Percentiles rank a stretch among this genome's conserved stretches.
These are phyloP conservation scores for Flagelloscypha sp. DNA, from an alignment of 768 basidiomycete species.

Conservation along the genomic window DNA sequence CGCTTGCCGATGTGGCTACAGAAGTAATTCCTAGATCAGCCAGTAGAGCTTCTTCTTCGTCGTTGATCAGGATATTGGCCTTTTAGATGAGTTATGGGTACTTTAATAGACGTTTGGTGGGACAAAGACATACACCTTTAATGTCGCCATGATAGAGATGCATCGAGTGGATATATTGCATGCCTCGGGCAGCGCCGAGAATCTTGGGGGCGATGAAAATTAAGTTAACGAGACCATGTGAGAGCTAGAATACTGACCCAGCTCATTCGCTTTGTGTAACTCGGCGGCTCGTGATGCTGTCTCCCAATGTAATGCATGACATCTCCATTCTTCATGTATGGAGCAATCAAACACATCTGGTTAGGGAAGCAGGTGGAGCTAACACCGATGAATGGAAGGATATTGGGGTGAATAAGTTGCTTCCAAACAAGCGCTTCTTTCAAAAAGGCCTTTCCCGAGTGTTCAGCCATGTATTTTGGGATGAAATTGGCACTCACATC, in stretches of 20 bases:
- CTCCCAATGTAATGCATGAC: slow-evolving; percentile 13
- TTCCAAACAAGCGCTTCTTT: slow-evolving; percentile 21
- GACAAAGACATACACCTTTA: slow-evolving; percentile 23
- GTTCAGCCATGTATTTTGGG: no score
- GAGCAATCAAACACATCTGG: slow-evolving; percentile 20
- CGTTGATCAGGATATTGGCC: no score
- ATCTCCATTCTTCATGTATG: slow-evolving; percentile 21
- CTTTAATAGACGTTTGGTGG: no score
- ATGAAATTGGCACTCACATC: no score
- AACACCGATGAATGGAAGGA: slow-evolving; percentile 21
- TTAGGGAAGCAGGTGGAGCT: slow-evolving; percentile 16
- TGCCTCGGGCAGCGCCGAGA: slow-evolving; percentile 18
- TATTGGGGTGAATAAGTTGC: slow-evolving; percentile 18
- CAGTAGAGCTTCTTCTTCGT: no score
- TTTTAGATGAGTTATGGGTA: neutral
- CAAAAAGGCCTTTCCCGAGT: slow-evolving; percentile 20
- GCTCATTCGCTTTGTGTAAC: no score
- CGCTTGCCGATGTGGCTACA: no score
- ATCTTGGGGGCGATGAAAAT: no score
- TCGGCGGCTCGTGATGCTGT: no score
- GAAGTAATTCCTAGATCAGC: no score
- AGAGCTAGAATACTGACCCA: no score
- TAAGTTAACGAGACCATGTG: no score
- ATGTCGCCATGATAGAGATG: slow-evolving; percentile 24
- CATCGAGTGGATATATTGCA: slow-evolving; percentile 20